Percentiles rank a stretch among this genome's conserved stretches.
Evolutionary conservation across 345 rosid genomes (phyloP).

Genomic region (Orychophragmus violaceus): DNA sequence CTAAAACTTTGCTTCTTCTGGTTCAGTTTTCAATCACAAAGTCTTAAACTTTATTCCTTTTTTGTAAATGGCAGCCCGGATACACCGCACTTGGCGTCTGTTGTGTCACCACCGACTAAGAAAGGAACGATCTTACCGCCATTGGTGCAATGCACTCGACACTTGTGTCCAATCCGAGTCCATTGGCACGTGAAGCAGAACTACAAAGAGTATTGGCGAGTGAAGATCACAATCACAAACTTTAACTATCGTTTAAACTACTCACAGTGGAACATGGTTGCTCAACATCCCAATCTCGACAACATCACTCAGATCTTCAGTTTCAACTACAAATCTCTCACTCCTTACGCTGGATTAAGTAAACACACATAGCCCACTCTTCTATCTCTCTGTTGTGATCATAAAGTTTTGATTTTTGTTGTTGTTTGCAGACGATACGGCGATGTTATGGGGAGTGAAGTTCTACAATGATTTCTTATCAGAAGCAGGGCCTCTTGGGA

Average conservation of each 20-base stretch:
- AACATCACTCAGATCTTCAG: slow-evolving; percentile 73
- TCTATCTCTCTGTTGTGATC: not conserved
- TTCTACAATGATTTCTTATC: slow-evolving; percentile 76
- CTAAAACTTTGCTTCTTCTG: not conserved
- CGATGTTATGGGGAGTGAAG: slow-evolving; percentile 84
- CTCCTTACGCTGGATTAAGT: slow-evolving; percentile 77
- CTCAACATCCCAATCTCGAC: slow-evolving; percentile 82
- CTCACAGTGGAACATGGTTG: slow-evolving; percentile 80
- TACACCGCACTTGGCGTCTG: slow-evolving; percentile 59
- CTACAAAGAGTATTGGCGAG: slow-evolving; percentile 90
- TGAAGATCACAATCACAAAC: slow-evolving; percentile 78
- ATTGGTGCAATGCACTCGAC: slow-evolving; percentile 67
- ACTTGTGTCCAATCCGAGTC: slow-evolving; percentile 78
- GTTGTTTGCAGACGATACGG: slow-evolving; percentile 69
- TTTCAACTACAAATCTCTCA: slow-evolving; percentile 61
- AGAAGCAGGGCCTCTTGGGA: slow-evolving; percentile 79
- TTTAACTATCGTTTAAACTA: slow-evolving; percentile 76
- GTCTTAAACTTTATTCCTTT: not conserved
- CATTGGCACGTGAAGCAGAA: slow-evolving; percentile 95
- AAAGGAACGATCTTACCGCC: slow-evolving; percentile 40
- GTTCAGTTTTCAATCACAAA: not conserved
- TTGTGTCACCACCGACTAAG: slow-evolving; percentile 43
- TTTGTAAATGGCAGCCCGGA: slow-evolving; percentile 44
- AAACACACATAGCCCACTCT: slow-evolving; percentile 19
- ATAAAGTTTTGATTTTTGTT: not conserved